Evolutionary conservation across 345 rosid genomes (phyloP).

Genomic region (Populus euphratica): DNA sequence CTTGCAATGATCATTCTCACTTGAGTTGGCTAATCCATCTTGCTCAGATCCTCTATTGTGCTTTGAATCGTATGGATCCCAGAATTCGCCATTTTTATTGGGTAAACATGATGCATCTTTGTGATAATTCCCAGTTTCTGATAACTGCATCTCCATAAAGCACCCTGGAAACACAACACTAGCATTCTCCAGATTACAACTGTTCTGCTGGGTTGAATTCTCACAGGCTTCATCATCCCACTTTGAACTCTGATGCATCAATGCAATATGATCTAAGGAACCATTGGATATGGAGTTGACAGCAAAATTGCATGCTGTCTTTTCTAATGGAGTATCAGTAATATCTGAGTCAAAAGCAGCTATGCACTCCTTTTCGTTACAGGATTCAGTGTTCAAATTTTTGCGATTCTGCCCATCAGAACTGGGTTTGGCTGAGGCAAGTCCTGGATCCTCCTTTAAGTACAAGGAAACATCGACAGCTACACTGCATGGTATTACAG

Average conservation of each 20-base stretch:
- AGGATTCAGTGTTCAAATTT: constrained; percentile 28
- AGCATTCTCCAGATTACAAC: constrained; percentile 32
- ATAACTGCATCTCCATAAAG: constrained; percentile 33
- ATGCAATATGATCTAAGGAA: constrained; percentile 23
- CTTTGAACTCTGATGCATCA: constrained; percentile 31
- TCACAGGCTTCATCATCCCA: constrained; percentile 35
- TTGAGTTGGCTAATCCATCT: constrained; percentile 36
- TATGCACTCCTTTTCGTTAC: constrained; percentile 31
- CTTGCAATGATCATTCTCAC: constrained; percentile 33
- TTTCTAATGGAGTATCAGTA: constrained; percentile 34
- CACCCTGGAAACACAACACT: constrained; percentile 27
- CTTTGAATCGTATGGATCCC: constrained; percentile 31
- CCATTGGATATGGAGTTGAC: constrained; percentile 38
- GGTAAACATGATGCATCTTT: constrained; percentile 25
- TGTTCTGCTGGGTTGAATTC: constrained; percentile 36
- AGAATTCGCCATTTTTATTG: constrained; percentile 28
- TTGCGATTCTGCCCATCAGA: constrained; percentile 32
- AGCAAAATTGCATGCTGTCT: constrained; percentile 33
- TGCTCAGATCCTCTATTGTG: constrained; percentile 24
- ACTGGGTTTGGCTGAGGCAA: constrained; percentile 28
- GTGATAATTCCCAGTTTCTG: constrained; percentile 36
- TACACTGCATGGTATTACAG: constrained; percentile 16
- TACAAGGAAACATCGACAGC: constrained; percentile 28
- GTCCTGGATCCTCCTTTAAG: constrained; percentile 29
- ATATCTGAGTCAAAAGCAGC: constrained; percentile 33